Evolutionary conservation across 164 flowering plant species (phyloP), one percentile per base, ranked within the genome.

Genomic region (Sedum album): DNA sequence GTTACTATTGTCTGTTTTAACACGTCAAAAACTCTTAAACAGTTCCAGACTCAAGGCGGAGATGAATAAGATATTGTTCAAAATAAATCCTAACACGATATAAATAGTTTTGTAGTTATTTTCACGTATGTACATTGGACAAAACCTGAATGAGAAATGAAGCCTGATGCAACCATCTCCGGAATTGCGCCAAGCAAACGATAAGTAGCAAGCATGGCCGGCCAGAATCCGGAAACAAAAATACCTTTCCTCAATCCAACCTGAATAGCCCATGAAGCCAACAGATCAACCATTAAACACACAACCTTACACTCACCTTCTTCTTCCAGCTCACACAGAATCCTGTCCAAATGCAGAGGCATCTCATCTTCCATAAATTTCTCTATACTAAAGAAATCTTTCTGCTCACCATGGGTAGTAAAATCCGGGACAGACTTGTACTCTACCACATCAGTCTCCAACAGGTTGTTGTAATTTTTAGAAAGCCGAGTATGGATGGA

Each of bases 171-270:
- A 62, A 88, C 68, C 82, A 91, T 68, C 25, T 83, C 71, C 0
- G 93, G 97, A 41, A 89, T 89, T 53, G 89, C 80, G 0, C 71
- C 18, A 18, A 88, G 79, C 72, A 91, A 68, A 0, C 73, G 74
- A 69, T 85, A 92, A 10, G 88, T 79, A 36, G 88, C 88, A 5
- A 83, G 68, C 97, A 92, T 92, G 71, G 90, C 96, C 1, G 96
- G 88, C 97, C 96, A 92, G 61, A 89, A 89, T 18, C 97, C 96
- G 0, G 82, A 94, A 4, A 72, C 83, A 0, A 80, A 77, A 5
- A 89, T 71, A 2, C 77, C 77, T 21, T 79, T 78, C 0, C 72
- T 69, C 2, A 65, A 14, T 0, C 81, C 87, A 1, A 92, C 97
- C 9, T 75, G 69, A 0, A 92, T 74, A 3, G 92, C 97, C 84